phyloP scores from a whole-genome alignment of 495 filamentous ascomycete species.

The Neurospora hispaniola region DNA sequence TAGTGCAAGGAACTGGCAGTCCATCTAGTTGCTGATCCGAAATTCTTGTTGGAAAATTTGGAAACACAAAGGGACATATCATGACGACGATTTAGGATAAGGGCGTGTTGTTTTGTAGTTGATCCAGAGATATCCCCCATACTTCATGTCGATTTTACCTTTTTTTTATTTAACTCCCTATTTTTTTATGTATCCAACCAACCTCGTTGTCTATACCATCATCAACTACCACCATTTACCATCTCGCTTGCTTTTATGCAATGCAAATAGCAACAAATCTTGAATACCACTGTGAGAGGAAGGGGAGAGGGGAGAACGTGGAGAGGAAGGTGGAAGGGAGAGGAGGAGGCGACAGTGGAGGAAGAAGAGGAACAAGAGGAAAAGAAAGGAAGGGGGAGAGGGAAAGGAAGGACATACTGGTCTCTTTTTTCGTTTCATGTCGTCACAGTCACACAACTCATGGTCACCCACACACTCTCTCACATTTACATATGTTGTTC shows the following conservation, averaged over 20 bases:
- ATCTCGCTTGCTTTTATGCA: neutral
- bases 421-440: neutral
- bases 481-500: neutral
- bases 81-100: neutral
- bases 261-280: neutral
- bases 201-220: neutral
- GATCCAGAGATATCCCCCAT: neutral
- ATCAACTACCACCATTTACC: neutral
- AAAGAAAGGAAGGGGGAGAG: neutral
- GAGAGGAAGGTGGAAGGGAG: neutral
- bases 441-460: neutral
- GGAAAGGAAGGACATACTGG: neutral
- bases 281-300: neutral
- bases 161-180: neutral
- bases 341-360: neutral
- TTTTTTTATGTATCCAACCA: neutral
- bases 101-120: neutral
- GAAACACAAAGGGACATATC: neutral
- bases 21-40: neutral
- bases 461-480: neutral
- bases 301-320: neutral
- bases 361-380: neutral
- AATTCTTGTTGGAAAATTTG: neutral
- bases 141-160: neutral
- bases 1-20: neutral